Percentiles rank a stretch among this genome's conserved stretches.
These are phyloP conservation scores for Dactylellina drechsleri DNA, from an alignment of 2,329 filamentous ascomycete species.

Conservation along the genomic window DNA sequence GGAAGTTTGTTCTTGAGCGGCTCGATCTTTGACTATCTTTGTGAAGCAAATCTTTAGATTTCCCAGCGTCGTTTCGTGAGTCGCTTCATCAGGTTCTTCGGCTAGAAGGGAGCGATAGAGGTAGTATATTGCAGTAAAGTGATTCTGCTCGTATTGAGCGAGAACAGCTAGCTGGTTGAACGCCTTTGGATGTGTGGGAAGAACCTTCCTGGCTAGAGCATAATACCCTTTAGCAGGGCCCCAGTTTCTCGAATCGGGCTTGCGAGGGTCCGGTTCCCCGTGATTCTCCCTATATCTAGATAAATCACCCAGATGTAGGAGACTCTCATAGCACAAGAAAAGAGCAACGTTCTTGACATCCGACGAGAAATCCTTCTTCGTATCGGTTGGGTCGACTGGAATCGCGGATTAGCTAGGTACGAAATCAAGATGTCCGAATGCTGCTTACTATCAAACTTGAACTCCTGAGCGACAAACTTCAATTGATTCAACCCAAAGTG, in stretches of 20 bases:
- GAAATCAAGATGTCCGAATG: slow-evolving; percentile 1
- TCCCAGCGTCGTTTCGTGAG: slow-evolving; percentile 62
- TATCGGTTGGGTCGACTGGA: slow-evolving; percentile 63
- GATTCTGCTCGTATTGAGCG: slow-evolving; percentile 78
- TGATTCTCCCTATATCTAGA: slow-evolving; percentile 85
- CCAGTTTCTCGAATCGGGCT: slow-evolving; percentile 70
- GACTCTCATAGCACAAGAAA: slow-evolving; percentile 79
- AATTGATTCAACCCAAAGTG: slow-evolving; percentile 70
- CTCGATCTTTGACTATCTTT: slow-evolving; percentile 54
- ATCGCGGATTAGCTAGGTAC: slow-evolving; percentile 17
- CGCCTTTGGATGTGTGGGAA: slow-evolving; percentile 80
- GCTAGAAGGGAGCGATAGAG: slow-evolving; percentile 84
- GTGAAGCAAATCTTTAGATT: slow-evolving; percentile 58
- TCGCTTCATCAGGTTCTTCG: slow-evolving; percentile 77
- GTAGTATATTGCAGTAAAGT: slow-evolving; percentile 87
- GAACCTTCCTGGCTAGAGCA: slow-evolving; percentile 78
- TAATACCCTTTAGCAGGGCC: slow-evolving; percentile 86
- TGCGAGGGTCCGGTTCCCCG: slow-evolving; percentile 44
- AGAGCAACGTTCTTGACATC: slow-evolving; percentile 68
- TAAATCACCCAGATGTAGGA: slow-evolving; percentile 89
- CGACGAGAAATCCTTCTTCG: slow-evolving; percentile 61
- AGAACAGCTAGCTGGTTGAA: slow-evolving; percentile 93
- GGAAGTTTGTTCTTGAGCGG: slow-evolving; percentile 65
- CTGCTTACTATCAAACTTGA: slow-evolving; percentile 65
- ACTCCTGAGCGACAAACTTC: slow-evolving; percentile 67